phyloP scores from a whole-genome alignment of 805 yeast species.

The Candida dendrica region DNA sequence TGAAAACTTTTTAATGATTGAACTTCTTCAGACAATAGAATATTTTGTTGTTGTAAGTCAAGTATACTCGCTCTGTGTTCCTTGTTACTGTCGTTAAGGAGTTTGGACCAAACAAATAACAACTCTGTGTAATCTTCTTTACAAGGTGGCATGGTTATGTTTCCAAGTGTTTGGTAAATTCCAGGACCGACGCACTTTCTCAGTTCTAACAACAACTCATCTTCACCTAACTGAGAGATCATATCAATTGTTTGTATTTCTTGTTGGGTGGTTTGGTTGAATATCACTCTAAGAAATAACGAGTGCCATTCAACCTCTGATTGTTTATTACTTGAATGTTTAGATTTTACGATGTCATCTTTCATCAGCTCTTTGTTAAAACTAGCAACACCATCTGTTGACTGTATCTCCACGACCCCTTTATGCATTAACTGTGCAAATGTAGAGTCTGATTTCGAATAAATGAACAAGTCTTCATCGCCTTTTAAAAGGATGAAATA shows the following conservation, averaged over 20 bases:
- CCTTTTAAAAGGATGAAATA: no score
- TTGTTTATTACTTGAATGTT: conserved; percentile 1
- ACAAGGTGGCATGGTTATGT: background rate
- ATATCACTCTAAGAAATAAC: conserved; percentile 3
- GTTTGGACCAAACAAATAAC: background rate
- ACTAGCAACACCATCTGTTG: conserved; percentile 5
- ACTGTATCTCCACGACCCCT: background rate
- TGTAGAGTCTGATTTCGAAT: no score
- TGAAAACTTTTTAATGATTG: conserved; percentile 2
- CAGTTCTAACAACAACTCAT: background rate
- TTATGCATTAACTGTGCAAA: no score
- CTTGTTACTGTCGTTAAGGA: background rate
- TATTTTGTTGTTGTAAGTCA: background rate
- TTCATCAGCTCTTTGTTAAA: background rate
- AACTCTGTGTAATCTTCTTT: background rate
- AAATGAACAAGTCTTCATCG: no score
- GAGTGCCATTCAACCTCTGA: conserved; percentile 2
- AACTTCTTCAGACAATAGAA: background rate
- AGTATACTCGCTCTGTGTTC: background rate
- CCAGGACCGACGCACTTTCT: background rate
- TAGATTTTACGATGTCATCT: background rate
- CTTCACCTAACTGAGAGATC: background rate
- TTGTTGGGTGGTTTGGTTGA: conserved; percentile 1
- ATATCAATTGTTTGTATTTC: conserved; percentile 2
- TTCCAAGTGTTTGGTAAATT: conserved; percentile 4